phyloP scores from a whole-genome alignment of 1,284 basidiomycete species.

The Heterobasidion parviporum region DNA sequence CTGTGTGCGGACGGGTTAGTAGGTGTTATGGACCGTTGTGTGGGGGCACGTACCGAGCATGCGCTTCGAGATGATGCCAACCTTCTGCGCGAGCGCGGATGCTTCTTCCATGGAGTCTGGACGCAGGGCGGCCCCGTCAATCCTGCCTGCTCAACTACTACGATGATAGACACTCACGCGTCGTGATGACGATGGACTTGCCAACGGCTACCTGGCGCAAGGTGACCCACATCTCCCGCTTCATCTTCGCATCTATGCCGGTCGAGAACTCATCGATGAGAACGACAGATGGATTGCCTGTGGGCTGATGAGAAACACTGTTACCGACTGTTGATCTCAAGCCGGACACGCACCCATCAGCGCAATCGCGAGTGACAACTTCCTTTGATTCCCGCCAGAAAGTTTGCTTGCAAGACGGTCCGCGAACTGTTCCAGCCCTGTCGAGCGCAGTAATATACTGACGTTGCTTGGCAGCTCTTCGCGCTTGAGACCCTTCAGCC shows the following conservation, averaged over 20 bases:
- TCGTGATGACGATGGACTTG: conserved; percentile 63
- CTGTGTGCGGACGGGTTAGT: conserved; percentile 18
- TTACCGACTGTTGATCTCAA: background rate
- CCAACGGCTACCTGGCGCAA: conserved; percentile 55
- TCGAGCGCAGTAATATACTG: conserved; percentile 48
- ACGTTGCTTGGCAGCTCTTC: conserved; percentile 50
- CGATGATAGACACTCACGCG: conserved; percentile 35
- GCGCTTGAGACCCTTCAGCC: conserved; percentile 55
- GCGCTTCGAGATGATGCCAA: conserved; percentile 62
- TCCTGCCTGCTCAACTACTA: too few relatives aligned
- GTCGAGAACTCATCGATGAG: conserved; percentile 82
- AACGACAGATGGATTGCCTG: conserved; percentile 69
- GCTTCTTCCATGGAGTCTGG: conserved; percentile 81
- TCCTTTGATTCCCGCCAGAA: conserved; percentile 77
- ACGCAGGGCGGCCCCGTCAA: background rate
- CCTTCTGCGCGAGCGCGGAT: conserved; percentile 64
- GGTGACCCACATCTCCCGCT: conserved; percentile 76
- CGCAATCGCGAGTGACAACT: conserved; percentile 70
- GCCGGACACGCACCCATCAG: conserved; percentile 48
- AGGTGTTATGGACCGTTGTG: conserved; percentile 3
- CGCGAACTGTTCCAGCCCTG: conserved; percentile 53
- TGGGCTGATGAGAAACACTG: background rate
- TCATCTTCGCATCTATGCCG: conserved; percentile 78
- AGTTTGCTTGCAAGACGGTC: conserved; percentile 66
- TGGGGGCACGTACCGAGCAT: conserved; percentile 46